A percentile compares a stretch with the other conserved stretches of the same genome.
These are phyloP conservation scores for Cyberlindnera mrakii DNA, from an alignment of 805 yeast species.

Conservation along the genomic window DNA sequence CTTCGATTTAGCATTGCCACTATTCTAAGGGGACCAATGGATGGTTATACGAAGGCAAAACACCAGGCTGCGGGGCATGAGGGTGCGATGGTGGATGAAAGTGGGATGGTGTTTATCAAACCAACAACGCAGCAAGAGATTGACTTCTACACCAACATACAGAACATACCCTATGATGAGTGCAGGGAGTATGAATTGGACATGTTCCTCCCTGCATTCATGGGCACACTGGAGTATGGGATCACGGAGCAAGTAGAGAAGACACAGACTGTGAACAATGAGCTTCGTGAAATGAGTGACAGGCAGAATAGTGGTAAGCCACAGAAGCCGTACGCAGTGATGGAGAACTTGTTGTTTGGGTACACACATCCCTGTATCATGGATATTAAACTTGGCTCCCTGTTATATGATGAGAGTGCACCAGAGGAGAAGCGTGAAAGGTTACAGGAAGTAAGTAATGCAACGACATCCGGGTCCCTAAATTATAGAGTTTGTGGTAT, in stretches of 20 bases:
- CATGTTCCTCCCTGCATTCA: conserved; percentile 53
- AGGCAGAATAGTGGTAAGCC: neutral
- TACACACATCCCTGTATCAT: conserved; percentile 62
- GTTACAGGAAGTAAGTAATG: conserved; percentile 52
- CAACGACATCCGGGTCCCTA: conserved; percentile 78
- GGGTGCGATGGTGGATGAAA: conserved; percentile 60
- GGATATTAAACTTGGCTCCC: conserved; percentile 78
- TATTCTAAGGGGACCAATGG: neutral
- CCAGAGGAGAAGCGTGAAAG: conserved; percentile 55
- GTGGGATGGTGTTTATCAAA: conserved; percentile 70
- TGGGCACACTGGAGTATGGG: conserved; percentile 55
- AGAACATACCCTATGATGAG: conserved; percentile 14
- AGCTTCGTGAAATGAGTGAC: conserved; percentile 8
- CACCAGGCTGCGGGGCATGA: conserved; percentile 93
- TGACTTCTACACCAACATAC: conserved; percentile 55
- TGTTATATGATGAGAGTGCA: conserved; percentile 59
- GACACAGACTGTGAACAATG: conserved; percentile 20
- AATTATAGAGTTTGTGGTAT: conserved; percentile 85
- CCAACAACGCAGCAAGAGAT: conserved; percentile 59
- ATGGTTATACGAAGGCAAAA: conserved; percentile 12
- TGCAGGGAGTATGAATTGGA: neutral
- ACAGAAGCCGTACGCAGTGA: conserved; percentile 45
- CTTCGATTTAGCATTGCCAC: too few relatives aligned
- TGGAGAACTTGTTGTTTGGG: conserved; percentile 64
- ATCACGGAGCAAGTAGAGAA: conserved; percentile 25